Conservation (phyloP, 768 basidiomycete genomes). For the Suillus americanus region DNA sequence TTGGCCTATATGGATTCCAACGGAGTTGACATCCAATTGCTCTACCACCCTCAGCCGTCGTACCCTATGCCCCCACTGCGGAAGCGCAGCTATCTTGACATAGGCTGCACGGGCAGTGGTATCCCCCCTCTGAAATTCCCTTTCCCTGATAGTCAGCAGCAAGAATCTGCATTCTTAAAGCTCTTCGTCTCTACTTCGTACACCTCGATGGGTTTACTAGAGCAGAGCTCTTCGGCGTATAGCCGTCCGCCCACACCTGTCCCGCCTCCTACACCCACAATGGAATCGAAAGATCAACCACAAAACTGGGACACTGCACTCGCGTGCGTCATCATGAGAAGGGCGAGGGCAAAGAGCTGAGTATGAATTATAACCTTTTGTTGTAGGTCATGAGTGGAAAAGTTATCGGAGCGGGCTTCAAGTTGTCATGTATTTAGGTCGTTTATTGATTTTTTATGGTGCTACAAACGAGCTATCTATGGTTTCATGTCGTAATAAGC, state of each 20-base stretch:
- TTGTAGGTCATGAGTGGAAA: background rate
- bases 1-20: conserved; percentile 61
- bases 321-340: conserved; percentile 9
- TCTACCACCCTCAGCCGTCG: conserved; percentile 51
- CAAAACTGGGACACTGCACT: conserved; percentile 33
- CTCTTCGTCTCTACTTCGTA: conserved; percentile 55
- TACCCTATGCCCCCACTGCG: conserved; percentile 43
- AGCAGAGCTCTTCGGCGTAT: conserved; percentile 36
- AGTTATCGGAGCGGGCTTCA: background rate
- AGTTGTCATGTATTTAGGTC: conserved; percentile 5
- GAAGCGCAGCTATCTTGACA: conserved; percentile 37
- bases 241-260: conserved; percentile 13
- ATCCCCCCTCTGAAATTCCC: conserved; percentile 42
- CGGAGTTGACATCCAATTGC: conserved; percentile 50
- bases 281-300: conserved; percentile 9
- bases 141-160: conserved; percentile 34
- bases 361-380: background rate
- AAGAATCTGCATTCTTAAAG: conserved; percentile 54
- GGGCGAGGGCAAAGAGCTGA: background rate
- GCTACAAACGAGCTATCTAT: background rate
- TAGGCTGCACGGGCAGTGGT: conserved; percentile 42
- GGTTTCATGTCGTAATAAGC: background rate
- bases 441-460: conserved; percentile 2
- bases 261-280: conserved; percentile 7
- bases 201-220: conserved; percentile 47